Conservation (phyloP, 169 alveolate genomes). For the Plasmodium coatneyi region DNA sequence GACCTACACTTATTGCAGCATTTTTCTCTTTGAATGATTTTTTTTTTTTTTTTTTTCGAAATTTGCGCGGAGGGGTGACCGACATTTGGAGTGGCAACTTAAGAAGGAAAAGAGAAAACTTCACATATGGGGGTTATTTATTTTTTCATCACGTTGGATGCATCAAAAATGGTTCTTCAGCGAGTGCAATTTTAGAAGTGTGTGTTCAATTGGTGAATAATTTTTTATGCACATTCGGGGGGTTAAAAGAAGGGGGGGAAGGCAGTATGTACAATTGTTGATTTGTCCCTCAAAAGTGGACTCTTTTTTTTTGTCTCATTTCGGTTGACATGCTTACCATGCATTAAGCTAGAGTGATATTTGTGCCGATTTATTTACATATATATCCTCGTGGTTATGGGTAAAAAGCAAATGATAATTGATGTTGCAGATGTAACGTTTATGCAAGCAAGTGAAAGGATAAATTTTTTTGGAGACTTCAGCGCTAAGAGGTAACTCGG, state of each 20-base stretch:
- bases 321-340: not conserved
- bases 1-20: not conserved
- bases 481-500: not conserved
- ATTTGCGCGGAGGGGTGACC: not conserved
- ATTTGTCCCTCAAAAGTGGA: not conserved
- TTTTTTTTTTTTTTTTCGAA: no score
- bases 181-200: not conserved
- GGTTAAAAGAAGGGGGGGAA: not conserved
- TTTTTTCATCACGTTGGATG: not conserved
- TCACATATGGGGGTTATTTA: not conserved
- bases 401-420: not conserved
- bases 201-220: not conserved
- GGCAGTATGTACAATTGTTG: not conserved
- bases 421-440: not conserved
- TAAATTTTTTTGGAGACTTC: not conserved
- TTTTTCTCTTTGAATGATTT: not conserved
- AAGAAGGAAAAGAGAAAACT: not conserved
- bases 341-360: not conserved
- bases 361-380: not conserved
- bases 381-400: not conserved
- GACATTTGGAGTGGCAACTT: not conserved
- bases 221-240: not conserved
- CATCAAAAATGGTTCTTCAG: not conserved
- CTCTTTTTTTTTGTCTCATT: not conserved
- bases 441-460: not conserved